phyloP scores from a whole-genome alignment of 768 basidiomycete species.

The Auriscalpium orientale region DNA sequence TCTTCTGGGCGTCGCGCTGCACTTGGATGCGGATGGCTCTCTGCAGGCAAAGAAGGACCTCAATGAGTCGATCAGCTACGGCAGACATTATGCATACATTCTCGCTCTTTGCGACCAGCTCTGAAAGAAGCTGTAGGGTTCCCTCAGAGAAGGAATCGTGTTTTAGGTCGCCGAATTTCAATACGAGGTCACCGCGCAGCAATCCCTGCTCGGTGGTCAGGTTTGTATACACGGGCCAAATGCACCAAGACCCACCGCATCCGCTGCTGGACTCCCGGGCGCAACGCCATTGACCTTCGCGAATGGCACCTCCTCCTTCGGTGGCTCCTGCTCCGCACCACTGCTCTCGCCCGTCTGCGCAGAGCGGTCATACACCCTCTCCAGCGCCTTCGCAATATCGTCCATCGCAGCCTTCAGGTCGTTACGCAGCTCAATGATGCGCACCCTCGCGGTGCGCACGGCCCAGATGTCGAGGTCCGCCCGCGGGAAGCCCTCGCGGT shows the following conservation, averaged over 20 bases:
- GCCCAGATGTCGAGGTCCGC: slow-evolving; percentile 80
- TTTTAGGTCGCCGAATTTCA: slow-evolving; percentile 65
- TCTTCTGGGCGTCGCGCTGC: slow-evolving; percentile 37
- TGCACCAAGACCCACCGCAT: slow-evolving; percentile 51
- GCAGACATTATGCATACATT: slow-evolving; percentile 43
- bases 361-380: slow-evolving; percentile 54
- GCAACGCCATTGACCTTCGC: slow-evolving; percentile 80
- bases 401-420: slow-evolving; percentile 63
- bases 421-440: slow-evolving; percentile 76
- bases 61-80: too few relatives aligned
- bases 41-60: slow-evolving; percentile 27
- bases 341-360: slow-evolving; percentile 16
- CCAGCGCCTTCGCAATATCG: slow-evolving; percentile 58
- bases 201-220: slow-evolving; percentile 43
- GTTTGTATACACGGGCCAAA: too few relatives aligned
- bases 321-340: neutral
- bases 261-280: slow-evolving; percentile 71
- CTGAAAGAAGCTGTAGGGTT: slow-evolving; percentile 63
- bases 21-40: slow-evolving; percentile 51
- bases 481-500: slow-evolving; percentile 83
- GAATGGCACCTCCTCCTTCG: slow-evolving; percentile 41
- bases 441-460: slow-evolving; percentile 64
- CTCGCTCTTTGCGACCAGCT: slow-evolving; percentile 70
- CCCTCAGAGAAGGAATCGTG: slow-evolving; percentile 41
- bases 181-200: slow-evolving; percentile 57